Conservation (phyloP, 192 early-diverging fungal genomes). For the Entomortierella lignicola region DNA sequence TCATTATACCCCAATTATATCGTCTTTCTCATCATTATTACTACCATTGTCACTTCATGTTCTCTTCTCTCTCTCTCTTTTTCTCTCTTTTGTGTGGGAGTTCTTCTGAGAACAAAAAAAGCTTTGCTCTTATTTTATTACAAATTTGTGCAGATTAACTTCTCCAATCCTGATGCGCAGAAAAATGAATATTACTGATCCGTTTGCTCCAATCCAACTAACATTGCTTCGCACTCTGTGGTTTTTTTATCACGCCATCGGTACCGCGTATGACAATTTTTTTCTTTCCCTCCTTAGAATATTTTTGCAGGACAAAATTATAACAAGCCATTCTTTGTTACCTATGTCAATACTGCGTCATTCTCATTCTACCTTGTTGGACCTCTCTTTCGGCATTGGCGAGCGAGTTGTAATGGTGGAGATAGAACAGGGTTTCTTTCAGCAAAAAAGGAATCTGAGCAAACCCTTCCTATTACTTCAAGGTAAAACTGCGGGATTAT, state of each 20-base stretch:
- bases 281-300: slow-evolving; percentile 48
- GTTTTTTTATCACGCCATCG: slow-evolving; percentile 4
- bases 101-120: too few relatives aligned
- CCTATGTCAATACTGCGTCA: slow-evolving; percentile 79
- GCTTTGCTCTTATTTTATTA: too few relatives aligned
- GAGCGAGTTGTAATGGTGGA: not conserved
- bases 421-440: not conserved
- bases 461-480: not conserved
- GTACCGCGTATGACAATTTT: not conserved
- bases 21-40: too few relatives aligned
- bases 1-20: too few relatives aligned
- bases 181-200: too few relatives aligned
- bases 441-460: not conserved
- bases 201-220: too few relatives aligned
- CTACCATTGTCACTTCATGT: too few relatives aligned
- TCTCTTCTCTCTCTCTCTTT: not conserved
- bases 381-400: slow-evolving; percentile 33
- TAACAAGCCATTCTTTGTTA: slow-evolving; percentile 82
- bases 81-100: not conserved
- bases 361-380: slow-evolving; percentile 79
- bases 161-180: too few relatives aligned
- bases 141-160: too few relatives aligned
- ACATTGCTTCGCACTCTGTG: not conserved
- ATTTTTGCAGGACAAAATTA: slow-evolving; percentile 77
- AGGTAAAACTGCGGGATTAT: not conserved